Evolutionary conservation across 768 basidiomycete genomes (phyloP).

Genomic region (Suillus discolor): DNA sequence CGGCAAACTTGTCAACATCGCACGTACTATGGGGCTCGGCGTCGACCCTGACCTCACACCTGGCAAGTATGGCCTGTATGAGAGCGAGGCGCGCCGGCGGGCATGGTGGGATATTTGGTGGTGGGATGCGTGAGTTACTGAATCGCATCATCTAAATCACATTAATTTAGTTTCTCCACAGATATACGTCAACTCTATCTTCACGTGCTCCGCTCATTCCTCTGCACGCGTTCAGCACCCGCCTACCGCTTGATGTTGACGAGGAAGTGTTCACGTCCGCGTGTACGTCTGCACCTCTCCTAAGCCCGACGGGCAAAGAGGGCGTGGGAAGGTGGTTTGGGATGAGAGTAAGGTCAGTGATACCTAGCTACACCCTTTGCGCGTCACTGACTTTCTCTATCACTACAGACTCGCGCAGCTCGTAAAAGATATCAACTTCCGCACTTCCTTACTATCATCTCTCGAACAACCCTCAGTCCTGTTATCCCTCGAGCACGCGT

Average conservation of each 20-base stretch:
- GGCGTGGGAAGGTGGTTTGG: constrained; percentile 46
- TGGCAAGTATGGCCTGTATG: constrained; percentile 48
- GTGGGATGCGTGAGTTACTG: constrained; percentile 69
- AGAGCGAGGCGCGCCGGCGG: constrained; percentile 54
- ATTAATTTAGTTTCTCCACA: background rate
- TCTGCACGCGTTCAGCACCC: constrained; percentile 55
- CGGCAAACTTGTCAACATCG: constrained; percentile 70
- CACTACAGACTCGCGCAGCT: constrained; percentile 57
- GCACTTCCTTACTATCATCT: background rate
- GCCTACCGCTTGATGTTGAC: constrained; percentile 58
- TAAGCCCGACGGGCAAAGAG: constrained; percentile 22
- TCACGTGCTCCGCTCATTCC: constrained; percentile 48
- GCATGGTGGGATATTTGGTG: constrained; percentile 83
- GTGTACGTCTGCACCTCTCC: constrained; percentile 46
- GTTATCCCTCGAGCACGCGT: constrained; percentile 63
- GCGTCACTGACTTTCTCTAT: constrained; percentile 1
- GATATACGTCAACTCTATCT: constrained; percentile 4
- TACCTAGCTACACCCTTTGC: background rate
- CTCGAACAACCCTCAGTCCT: constrained; percentile 18
- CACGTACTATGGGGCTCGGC: constrained; percentile 63
- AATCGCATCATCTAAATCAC: background rate
- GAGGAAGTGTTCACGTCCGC: constrained; percentile 52
- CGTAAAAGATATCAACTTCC: constrained; percentile 55
- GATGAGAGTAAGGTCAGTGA: constrained; percentile 52
- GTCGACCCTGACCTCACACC: constrained; percentile 58